Evolutionary conservation across 1,284 basidiomycete genomes (phyloP).

Genomic region (Leucoagaricus sp.): DNA sequence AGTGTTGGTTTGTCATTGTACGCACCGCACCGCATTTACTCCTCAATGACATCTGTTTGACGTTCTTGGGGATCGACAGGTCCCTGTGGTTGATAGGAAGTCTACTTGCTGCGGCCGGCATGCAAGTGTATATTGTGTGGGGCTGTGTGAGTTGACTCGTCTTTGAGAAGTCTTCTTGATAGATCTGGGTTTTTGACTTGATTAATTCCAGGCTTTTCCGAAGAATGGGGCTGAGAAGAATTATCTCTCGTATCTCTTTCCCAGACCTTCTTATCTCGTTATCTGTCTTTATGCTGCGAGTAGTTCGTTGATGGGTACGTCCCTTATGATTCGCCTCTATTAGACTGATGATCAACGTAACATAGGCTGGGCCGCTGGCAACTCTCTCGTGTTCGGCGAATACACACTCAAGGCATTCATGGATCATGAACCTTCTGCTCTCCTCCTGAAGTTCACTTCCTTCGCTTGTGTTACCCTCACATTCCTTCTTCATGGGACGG

Average conservation of each 20-base stretch:
- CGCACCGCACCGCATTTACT: background rate
- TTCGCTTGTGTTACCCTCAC: slow-evolving; percentile 38
- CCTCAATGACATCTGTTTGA: too few species aligned
- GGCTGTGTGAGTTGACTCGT: slow-evolving; percentile 19
- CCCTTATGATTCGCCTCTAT: background rate
- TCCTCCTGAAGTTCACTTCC: slow-evolving; percentile 24
- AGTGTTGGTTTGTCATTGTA: slow-evolving; percentile 17
- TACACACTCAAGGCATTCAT: slow-evolving; percentile 33
- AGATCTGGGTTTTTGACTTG: too few species aligned
- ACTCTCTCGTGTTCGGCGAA: slow-evolving; percentile 39
- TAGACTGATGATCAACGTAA: background rate
- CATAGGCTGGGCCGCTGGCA: slow-evolving; percentile 35
- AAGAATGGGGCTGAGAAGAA: slow-evolving; percentile 37
- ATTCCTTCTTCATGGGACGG: slow-evolving; percentile 42
- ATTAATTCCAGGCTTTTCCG: slow-evolving; percentile 28
- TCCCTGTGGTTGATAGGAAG: slow-evolving; percentile 21
- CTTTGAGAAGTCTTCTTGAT: background rate
- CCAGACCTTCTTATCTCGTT: slow-evolving; percentile 28
- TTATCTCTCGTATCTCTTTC: slow-evolving; percentile 36
- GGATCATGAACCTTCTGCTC: background rate
- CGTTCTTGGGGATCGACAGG: too few species aligned
- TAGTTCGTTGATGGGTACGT: slow-evolving; percentile 29
- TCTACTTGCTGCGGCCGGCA: slow-evolving; percentile 19
- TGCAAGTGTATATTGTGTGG: slow-evolving; percentile 20
- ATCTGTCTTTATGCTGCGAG: slow-evolving; percentile 34